These are phyloP conservation scores for Cryptococcus hybrid DNA, from an alignment of 1,284 basidiomycete species.

Conservation along the genomic window DNA sequence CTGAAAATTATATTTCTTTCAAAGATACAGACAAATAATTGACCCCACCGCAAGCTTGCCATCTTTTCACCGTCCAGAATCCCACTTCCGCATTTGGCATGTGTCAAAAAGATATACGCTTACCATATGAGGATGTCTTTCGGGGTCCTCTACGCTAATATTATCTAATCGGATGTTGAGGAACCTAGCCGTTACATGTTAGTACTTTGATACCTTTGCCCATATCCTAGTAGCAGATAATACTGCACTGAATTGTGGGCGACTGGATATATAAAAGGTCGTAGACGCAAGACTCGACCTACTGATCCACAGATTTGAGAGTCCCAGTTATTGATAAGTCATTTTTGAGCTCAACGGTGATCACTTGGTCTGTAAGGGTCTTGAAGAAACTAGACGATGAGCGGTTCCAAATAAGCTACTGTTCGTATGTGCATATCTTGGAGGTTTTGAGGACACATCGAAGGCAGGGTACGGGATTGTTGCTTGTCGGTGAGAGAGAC, in stretches of 20 bases:
- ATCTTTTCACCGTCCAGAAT: too few relatives aligned
- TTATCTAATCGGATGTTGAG: slow-evolving; percentile 95
- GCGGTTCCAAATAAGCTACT: too few relatives aligned
- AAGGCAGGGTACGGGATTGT: too few relatives aligned
- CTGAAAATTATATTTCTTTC: neutral
- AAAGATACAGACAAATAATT: neutral
- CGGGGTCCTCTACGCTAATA: slow-evolving; percentile 89
- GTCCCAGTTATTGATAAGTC: slow-evolving; percentile 96
- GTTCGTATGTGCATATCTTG: too few relatives aligned
- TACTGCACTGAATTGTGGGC: neutral
- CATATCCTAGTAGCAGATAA: neutral
- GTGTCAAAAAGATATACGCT: slow-evolving; percentile 25
- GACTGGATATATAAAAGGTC: neutral
- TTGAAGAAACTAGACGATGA: slow-evolving; percentile 72
- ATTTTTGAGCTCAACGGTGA: slow-evolving; percentile 99
- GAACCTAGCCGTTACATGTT: slow-evolving; percentile 61
- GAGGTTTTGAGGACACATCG: too few relatives aligned
- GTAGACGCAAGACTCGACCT: slow-evolving; percentile 35
- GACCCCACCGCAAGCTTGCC: neutral
- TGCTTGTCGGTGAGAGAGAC: slow-evolving; percentile 4
- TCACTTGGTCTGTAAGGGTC: slow-evolving; percentile 94
- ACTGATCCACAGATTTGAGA: slow-evolving; percentile 98
- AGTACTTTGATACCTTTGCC: neutral
- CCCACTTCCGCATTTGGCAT: neutral
- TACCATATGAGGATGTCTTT: slow-evolving; percentile 96